Base-by-base conservation (phyloP, 2,329 filamentous ascomycete genomes). In the Xylaria sp. region DNA sequence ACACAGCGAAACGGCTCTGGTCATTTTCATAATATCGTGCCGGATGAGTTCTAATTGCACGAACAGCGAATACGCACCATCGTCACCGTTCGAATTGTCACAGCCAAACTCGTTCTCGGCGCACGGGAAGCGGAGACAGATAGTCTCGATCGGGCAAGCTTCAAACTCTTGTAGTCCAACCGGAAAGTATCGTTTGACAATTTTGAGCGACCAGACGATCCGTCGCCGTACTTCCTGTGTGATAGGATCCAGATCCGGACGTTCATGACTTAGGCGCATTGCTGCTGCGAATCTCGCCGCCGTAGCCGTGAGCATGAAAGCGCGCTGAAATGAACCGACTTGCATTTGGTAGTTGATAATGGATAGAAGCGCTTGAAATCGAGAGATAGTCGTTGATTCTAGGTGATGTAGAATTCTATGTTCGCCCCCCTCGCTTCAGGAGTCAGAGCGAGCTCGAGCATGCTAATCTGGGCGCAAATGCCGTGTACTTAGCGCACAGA, bases 341-440 rank as follows among this genome's bases (percentile, higher is more conserved):
- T 84, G 79, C 50, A 84, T 82, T 48, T 81, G 80, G 63, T 84
- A 83, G 69, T 83, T 82, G 63, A 85, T 82, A 66, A 84, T 78
- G 23, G 85, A 77, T 39, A 84, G 76, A 12, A 85, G 78, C 10
- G 83, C 82, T 70, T 85, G 83, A 55, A 72, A 74, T 8, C 63
- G 71, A 5, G 72, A 63, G 23, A 77, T 70, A 1, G 72, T 72
- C 1, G 76, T 74, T 8, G 69, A 66, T 63, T 75, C 73, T 25
- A 75, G 65, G n/a, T 73, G 52, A 41, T 58, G 60, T 72, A 73
- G 73, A 20, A 76, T 70, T 15, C 28, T 28, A 18, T 72, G 56
- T 59, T 78, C 76, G 1, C 75, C 74, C 20, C 65, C 69, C 39
- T 75, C 67, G 20, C 72, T 69, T 74, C 76, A 78, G 0, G 28